Percentiles rank a stretch among this genome's conserved stretches.
These are phyloP conservation scores for Protomyces macrosporus DNA, from an alignment of 1,139 yeast species.

Conservation along the genomic window DNA sequence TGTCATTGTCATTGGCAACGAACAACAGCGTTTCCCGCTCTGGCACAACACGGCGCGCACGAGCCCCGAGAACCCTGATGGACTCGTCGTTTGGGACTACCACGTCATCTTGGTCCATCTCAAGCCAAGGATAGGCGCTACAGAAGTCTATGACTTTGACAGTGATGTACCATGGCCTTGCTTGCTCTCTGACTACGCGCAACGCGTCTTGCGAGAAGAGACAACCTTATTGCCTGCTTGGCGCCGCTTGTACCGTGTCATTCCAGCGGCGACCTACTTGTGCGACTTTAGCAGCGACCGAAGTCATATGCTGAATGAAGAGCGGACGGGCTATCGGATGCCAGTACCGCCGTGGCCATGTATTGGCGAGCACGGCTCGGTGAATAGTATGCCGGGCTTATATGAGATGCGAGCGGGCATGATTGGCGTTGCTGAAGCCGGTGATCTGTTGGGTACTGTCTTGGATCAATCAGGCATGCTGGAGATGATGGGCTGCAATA, in stretches of 20 bases:
- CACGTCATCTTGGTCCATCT: constrained; percentile 14
- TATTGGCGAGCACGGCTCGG: background rate
- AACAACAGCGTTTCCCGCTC: constrained; percentile 1
- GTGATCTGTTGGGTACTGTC: background rate
- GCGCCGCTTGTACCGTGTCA: constrained; percentile 8
- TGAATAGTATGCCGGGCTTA: background rate
- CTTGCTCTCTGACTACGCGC: background rate
- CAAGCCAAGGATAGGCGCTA: background rate
- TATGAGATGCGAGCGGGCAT: background rate
- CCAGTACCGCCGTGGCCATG: background rate
- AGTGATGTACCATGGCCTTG: constrained; percentile 20
- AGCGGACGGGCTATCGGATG: background rate
- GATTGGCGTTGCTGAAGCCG: background rate
- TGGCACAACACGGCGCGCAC: constrained; percentile 7
- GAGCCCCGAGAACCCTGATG: constrained; percentile 1
- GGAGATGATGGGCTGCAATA: background rate
- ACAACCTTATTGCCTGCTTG: background rate
- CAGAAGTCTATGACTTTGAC: constrained; percentile 14
- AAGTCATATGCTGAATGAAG: constrained; percentile 13
- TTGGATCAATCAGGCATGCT: background rate
- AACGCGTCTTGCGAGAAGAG: background rate
- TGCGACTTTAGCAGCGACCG: constrained; percentile 10
- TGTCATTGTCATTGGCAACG: constrained; percentile 13
- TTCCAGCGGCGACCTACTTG: constrained; percentile 1
- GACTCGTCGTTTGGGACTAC: constrained; percentile 21